Conservation (phyloP, 805 yeast genomes). For the Metschnikowia dekortorum region DNA sequence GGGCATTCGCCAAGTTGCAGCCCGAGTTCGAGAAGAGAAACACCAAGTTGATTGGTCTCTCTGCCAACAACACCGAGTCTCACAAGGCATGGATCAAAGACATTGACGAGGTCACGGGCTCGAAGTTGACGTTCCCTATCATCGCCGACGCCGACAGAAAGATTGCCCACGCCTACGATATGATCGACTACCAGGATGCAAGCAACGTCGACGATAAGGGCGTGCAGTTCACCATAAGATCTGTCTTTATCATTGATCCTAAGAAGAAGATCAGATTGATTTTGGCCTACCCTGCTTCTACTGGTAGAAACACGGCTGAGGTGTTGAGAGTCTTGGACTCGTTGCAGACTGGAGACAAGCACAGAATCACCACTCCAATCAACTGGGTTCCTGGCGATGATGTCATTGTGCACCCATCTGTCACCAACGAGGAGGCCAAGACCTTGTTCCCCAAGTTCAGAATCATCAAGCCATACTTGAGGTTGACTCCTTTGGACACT, state of each 20-base stretch:
- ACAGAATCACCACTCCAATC: slow-evolving; percentile 85
- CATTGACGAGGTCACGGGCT: slow-evolving; percentile 79
- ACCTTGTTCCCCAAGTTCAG: slow-evolving; percentile 82
- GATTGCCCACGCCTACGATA: slow-evolving; percentile 78
- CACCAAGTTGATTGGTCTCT: slow-evolving; percentile 84
- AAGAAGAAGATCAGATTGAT: slow-evolving; percentile 81
- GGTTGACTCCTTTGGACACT: slow-evolving; percentile 49
- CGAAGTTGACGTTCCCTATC: slow-evolving; percentile 80
- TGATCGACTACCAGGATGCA: slow-evolving; percentile 84
- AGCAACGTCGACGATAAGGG: slow-evolving; percentile 65
- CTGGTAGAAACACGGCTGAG: slow-evolving; percentile 92
- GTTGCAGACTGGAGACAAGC: slow-evolving; percentile 76
- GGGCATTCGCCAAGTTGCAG: slow-evolving; percentile 86
- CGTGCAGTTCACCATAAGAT: slow-evolving; percentile 81
- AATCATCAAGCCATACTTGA: slow-evolving; percentile 86
- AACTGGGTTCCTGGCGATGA: slow-evolving; percentile 89
- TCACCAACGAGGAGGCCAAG: slow-evolving; percentile 64
- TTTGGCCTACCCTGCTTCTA: slow-evolving; percentile 87
- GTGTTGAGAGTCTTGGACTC: slow-evolving; percentile 88
- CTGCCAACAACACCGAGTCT: slow-evolving; percentile 76
- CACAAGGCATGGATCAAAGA: slow-evolving; percentile 88
- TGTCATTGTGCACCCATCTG: slow-evolving; percentile 86
- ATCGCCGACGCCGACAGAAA: slow-evolving; percentile 84
- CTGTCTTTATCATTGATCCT: slow-evolving; percentile 90
- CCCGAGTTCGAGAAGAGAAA: slow-evolving; percentile 83